A percentile compares a stretch with the other conserved stretches of the same genome.
phyloP scores from a whole-genome alignment of 2,329 filamentous ascomycete genomes.

The Aspergillus eucalypticola region DNA sequence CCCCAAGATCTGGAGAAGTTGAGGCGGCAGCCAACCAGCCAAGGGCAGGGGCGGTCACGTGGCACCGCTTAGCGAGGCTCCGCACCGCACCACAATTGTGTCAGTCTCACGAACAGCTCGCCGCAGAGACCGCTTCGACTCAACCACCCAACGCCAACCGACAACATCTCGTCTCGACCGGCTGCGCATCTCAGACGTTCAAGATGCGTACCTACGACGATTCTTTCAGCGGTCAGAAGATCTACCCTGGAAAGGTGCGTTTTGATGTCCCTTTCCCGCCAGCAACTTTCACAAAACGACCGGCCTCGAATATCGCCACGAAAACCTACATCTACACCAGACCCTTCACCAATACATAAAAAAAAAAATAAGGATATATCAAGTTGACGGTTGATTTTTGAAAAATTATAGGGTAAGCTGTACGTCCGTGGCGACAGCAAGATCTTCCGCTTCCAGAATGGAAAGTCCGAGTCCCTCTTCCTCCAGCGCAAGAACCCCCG shows the following conservation, averaged over 20 bases:
- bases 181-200: conserved; percentile 52
- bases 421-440: conserved; percentile 99
- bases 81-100: conserved; percentile 46
- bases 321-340: not conserved
- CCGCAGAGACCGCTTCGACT: conserved; percentile 44
- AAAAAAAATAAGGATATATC: not conserved
- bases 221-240: conserved; percentile 74
- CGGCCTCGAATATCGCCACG: conserved; percentile 1
- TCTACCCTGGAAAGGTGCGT: conserved; percentile 77
- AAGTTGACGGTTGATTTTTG: not conserved
- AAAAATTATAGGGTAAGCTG: conserved; percentile 86
- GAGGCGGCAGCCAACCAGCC: conserved; percentile 13
- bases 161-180: conserved; percentile 40
- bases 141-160: conserved; percentile 47
- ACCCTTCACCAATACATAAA: not conserved
- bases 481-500: conserved; percentile 99
- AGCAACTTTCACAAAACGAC: not conserved
- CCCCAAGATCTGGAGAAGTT: not conserved
- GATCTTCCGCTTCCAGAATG: conserved; percentile 99
- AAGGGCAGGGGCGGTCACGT: conserved; percentile 48
- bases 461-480: conserved; percentile 99
- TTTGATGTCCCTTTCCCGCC: conserved; percentile 21
- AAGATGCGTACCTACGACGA: conserved; percentile 78
- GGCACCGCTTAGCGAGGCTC: conserved; percentile 46
- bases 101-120: conserved; percentile 35